Evolutionary conservation across 257 asterid genomes (phyloP).

Genomic region (Verbena officinalis): DNA sequence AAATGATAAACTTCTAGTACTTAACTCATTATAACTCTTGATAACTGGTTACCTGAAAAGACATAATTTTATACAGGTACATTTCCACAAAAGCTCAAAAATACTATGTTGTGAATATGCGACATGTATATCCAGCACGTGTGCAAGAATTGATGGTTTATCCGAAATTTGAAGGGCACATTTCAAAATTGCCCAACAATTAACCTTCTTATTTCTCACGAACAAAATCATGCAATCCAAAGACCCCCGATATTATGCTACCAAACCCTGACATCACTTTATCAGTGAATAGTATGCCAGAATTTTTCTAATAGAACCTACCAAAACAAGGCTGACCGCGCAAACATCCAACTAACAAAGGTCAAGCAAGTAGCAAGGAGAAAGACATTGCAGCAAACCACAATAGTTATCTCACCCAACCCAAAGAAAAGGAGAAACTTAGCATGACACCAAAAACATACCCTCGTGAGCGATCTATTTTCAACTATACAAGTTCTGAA

Average conservation of each 20-base stretch:
- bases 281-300: not conserved
- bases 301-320: not conserved
- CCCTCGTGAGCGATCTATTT: not conserved
- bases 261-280: slow-evolving; percentile 13
- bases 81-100: not conserved
- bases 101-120: not conserved
- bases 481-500: not conserved
- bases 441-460: not conserved
- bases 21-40: not conserved
- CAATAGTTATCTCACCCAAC: not conserved
- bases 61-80: not conserved
- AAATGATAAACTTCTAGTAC: slow-evolving; percentile 14
- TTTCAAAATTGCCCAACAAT: not conserved
- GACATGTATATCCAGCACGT: not conserved
- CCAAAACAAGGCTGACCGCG: not conserved
- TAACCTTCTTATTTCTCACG: not conserved
- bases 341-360: not conserved
- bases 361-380: slow-evolving; percentile 8
- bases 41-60: slow-evolving; percentile 14
- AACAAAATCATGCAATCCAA: not conserved
- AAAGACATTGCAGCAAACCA: not conserved
- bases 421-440: not conserved
- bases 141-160: not conserved
- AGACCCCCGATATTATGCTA: slow-evolving; percentile 8
- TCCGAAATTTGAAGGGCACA: not conserved